A percentile compares a stretch with the other conserved stretches of the same genome.
Conservation (phyloP, 108 stramenopile species). For the Fragilaria crotonensis region DNA sequence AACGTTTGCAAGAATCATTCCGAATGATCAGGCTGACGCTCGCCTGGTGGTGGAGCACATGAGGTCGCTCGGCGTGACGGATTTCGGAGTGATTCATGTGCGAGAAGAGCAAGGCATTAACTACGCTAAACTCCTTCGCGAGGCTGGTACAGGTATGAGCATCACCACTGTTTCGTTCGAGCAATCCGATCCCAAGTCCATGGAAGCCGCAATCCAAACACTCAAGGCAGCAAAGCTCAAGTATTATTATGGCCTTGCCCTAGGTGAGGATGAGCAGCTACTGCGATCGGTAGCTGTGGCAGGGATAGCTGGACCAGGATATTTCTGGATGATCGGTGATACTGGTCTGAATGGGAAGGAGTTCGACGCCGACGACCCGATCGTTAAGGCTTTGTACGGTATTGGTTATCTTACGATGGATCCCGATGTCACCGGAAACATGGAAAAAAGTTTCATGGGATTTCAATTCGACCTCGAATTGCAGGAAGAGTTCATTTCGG, state of each 20-base stretch:
- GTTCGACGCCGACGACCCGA: background rate
- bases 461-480: background rate
- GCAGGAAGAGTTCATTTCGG: background rate
- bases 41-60: constrained; percentile 22
- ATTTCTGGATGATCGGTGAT: constrained; percentile 26
- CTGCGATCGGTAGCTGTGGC: constrained; percentile 14
- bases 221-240: background rate
- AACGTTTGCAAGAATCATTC: constrained; percentile 36
- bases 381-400: background rate
- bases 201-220: background rate
- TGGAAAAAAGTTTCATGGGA: background rate
- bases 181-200: background rate
- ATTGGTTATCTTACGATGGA: background rate
- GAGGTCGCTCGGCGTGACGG: constrained; percentile 10
- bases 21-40: constrained; percentile 31
- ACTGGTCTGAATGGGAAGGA: constrained; percentile 7
- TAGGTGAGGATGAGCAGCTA: background rate
- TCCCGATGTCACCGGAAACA: background rate
- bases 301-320: constrained; percentile 22
- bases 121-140: background rate
- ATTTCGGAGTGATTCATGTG: constrained; percentile 13
- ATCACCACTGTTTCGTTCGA: background rate
- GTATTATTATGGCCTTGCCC: background rate
- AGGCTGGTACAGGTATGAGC: background rate
- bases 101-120: constrained; percentile 5